phyloP scores from a whole-genome alignment of 352 stramenopile species.

The Phytopythium cucurbitacearum region DNA sequence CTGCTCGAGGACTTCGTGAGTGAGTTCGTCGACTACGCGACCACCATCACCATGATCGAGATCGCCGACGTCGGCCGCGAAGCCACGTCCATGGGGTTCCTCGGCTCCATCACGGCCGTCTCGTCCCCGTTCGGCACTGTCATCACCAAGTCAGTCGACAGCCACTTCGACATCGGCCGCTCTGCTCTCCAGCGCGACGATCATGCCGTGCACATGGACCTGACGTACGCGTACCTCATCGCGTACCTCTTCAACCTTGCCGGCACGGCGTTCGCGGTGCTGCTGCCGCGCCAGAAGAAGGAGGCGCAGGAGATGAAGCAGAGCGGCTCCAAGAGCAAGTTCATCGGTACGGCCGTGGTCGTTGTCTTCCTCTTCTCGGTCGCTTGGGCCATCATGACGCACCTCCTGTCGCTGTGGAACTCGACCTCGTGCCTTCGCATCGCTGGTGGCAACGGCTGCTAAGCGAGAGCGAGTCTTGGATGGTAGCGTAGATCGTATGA shows the following conservation, averaged over 20 bases:
- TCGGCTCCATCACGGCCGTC: constrained; percentile 20
- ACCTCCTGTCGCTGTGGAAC: constrained; percentile 34
- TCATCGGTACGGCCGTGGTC: constrained; percentile 12
- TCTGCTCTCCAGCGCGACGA: constrained; percentile 17
- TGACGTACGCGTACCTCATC: constrained; percentile 37
- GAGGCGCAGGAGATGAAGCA: constrained; percentile 28
- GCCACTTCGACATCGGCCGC: constrained; percentile 29
- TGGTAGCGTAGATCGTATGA: too few species aligned
- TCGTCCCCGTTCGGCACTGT: constrained; percentile 24
- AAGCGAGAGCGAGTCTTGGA: not conserved
- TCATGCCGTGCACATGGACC: constrained; percentile 25
- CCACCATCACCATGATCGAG: constrained; percentile 29
- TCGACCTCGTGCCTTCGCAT: constrained; percentile 33
- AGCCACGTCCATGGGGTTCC: constrained; percentile 27
- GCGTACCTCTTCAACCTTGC: constrained; percentile 35
- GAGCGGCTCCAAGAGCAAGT: constrained; percentile 22
- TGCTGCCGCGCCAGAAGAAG: constrained; percentile 38
- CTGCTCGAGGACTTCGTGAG: constrained; percentile 31
- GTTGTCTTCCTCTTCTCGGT: constrained; percentile 25
- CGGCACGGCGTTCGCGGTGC: constrained; percentile 19
- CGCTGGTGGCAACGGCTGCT: constrained; percentile 23
- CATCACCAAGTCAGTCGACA: constrained; percentile 39
- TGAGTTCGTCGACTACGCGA: constrained; percentile 23
- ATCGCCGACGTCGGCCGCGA: constrained; percentile 29
- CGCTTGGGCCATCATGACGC: constrained; percentile 33